phyloP scores from a whole-genome alignment of 495 filamentous ascomycete species.

The Penicillium lagena region DNA sequence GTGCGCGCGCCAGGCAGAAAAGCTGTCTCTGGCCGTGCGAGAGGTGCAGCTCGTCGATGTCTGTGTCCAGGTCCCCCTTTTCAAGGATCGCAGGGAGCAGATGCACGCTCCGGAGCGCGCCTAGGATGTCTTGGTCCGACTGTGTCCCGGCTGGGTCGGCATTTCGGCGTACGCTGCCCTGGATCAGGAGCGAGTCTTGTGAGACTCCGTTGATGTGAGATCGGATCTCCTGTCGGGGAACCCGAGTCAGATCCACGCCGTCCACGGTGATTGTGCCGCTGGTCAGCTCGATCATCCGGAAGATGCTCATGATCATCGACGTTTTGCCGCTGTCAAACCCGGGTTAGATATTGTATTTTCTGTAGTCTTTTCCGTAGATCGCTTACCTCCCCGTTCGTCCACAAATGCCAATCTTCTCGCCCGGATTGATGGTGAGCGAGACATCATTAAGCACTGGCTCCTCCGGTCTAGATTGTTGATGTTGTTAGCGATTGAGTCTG shows the following conservation, averaged over 20 bases:
- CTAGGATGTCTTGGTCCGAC: slow-evolving; percentile 31
- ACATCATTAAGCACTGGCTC: slow-evolving; percentile 45
- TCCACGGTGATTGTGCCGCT: slow-evolving; percentile 42
- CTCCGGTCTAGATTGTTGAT: slow-evolving; percentile 13
- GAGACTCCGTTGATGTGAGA: slow-evolving; percentile 45
- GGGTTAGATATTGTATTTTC: not conserved
- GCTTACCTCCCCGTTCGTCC: slow-evolving; percentile 40
- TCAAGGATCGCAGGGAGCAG: slow-evolving; percentile 42
- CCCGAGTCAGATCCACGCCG: slow-evolving; percentile 36
- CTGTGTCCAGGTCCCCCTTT: slow-evolving; percentile 44
- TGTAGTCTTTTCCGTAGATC: not conserved
- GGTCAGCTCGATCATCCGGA: slow-evolving; percentile 45
- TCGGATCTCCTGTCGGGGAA: slow-evolving; percentile 42
- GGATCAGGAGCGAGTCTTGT: slow-evolving; percentile 52
- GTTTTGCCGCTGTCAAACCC: slow-evolving; percentile 34
- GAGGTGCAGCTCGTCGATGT: slow-evolving; percentile 44
- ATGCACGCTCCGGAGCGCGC: slow-evolving; percentile 42
- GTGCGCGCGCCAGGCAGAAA: slow-evolving; percentile 55
- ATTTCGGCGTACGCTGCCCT: slow-evolving; percentile 40
- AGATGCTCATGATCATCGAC: slow-evolving; percentile 44
- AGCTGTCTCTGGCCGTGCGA: slow-evolving; percentile 61
- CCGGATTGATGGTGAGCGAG: slow-evolving; percentile 42
- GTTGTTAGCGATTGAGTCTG: slow-evolving; percentile 3
- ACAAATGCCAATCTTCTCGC: slow-evolving; percentile 53
- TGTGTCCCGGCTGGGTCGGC: slow-evolving; percentile 32